phyloP scores from a whole-genome alignment of 768 basidiomycete species.

The Kockovaella imperatae region DNA sequence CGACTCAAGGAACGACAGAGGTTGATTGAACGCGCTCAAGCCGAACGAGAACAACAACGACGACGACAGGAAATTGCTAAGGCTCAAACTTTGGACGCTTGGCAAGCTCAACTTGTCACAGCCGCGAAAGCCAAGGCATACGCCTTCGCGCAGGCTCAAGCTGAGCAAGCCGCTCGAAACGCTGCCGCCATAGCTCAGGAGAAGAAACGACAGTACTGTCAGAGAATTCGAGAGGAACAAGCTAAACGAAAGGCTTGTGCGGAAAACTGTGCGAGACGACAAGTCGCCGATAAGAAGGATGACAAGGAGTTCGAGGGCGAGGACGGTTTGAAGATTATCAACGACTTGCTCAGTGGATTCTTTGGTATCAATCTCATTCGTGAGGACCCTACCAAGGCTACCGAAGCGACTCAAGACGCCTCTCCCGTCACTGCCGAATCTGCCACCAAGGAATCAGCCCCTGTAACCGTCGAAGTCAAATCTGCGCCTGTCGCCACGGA shows the following conservation, averaged over 20 bases:
- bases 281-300: neutral
- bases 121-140: neutral
- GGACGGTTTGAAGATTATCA: too few species aligned
- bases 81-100: neutral
- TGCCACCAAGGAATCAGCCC: neutral
- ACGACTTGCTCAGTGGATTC: neutral
- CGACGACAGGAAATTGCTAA: neutral
- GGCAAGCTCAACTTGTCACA: constrained; percentile 1
- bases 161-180: neutral
- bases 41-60: neutral
- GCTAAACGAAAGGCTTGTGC: too few species aligned
- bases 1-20: neutral
- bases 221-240: neutral
- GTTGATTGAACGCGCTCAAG: neutral
- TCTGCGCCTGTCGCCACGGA: neutral
- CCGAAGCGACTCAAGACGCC: constrained; percentile 4
- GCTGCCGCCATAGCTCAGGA: neutral
- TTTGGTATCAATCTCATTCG: neutral
- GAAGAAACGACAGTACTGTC: too few species aligned
- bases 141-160: neutral
- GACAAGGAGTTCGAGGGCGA: neutral
- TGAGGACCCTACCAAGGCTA: constrained; percentile 5
- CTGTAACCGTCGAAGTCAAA: neutral
- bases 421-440: constrained; percentile 1
- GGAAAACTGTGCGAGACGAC: neutral